Conservation (phyloP, 257 asterid species). For the Fraxinus anomala region DNA sequence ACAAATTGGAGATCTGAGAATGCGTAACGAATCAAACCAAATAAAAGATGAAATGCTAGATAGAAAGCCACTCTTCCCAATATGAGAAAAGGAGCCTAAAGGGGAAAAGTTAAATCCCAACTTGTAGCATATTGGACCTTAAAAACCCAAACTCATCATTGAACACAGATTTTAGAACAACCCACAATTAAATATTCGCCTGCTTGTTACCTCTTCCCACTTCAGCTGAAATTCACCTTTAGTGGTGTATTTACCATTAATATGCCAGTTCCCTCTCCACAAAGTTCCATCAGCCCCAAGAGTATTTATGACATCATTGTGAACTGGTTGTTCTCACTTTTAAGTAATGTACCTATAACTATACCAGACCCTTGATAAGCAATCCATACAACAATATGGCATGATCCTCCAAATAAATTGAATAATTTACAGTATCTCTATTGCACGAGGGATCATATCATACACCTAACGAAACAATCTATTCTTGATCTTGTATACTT, state of each 20-base stretch:
- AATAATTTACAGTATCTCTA: background rate
- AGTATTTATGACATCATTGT: background rate
- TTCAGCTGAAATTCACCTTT: background rate
- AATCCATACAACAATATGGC: background rate
- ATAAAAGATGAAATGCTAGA: background rate
- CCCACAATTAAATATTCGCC: background rate
- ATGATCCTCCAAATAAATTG: background rate
- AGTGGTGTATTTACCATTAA: background rate
- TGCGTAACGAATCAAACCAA: background rate
- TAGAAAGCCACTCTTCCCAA: background rate
- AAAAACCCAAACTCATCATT: background rate
- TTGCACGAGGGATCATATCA: background rate
- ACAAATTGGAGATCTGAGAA: background rate
- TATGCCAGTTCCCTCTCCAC: background rate
- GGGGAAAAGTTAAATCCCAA: background rate
- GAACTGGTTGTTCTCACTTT: background rate
- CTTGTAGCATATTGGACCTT: background rate
- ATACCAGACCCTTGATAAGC: slow-evolving; percentile 2
- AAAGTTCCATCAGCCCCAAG: background rate
- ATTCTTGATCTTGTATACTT: background rate
- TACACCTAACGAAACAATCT: background rate
- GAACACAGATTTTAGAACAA: background rate
- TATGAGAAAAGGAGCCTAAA: background rate
- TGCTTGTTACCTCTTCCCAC: background rate
- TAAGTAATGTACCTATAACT: background rate